Evolutionary conservation across 345 rosid species (phyloP), one percentile per base, ranked within the genome.

Genomic region (Capsella bursapastoris): DNA sequence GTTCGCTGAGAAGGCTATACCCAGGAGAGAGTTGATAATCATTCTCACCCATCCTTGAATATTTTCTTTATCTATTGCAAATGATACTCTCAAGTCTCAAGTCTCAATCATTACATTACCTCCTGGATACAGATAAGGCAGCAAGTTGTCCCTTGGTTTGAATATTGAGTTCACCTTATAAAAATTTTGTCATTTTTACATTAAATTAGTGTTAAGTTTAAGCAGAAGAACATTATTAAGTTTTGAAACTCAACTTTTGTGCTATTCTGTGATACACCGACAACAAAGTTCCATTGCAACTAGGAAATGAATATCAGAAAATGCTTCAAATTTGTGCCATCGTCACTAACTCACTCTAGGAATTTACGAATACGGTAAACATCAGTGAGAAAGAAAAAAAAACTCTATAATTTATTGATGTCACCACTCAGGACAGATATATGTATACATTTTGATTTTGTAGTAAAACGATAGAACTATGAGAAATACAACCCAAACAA

Each of bases 1-100:
- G 28, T 50, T 68, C 50, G 45, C 27, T 68, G 44, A 75, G 79
- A 38, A 53, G 29, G 18, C 41, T 75, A 52, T 61, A 44, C 70
- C 27, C 64, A 44, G 13, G 12, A 63, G 25, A 43, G 14, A 43
- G 2, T 63, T 63, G 8, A 61, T 61, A 14, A 61, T 61, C 8
- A 38, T 8, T 14, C 14, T 25, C 14, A 13, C 35, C 35, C 7
- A 61, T 0, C 49, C 50, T 60, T 5, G 1, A 16, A 18, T 10
- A 15, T 9, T 51, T 10, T 51, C 7, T 25, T 51, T 2, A 2
- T 2, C 13, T 8, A 6, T 22, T 60, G 16, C 66, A 13, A 61
- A 61, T 27, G 11, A 11, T 22, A 40, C 16, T 60, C 37, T 34
- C 37, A 34, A 29, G 25, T 22, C 25, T 22, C 25, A 22, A 41